phyloP scores from a whole-genome alignment of 2,329 filamentous ascomycete species.

The Neofusicoccum parvum region DNA sequence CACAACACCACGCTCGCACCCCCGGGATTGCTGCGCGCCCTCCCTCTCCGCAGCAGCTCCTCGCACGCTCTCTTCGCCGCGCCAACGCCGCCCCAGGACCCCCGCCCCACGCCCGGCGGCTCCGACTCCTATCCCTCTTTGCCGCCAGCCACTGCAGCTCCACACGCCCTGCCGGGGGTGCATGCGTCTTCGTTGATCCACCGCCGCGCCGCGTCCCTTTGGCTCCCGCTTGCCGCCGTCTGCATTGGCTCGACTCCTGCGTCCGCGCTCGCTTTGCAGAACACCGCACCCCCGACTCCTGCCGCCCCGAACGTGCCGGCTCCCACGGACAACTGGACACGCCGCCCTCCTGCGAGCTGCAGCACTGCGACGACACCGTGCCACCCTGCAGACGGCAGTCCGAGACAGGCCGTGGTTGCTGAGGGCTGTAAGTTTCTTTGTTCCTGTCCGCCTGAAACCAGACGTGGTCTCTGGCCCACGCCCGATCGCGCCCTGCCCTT shows the following conservation, averaged over 20 bases:
- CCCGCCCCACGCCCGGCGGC: constrained; percentile 9
- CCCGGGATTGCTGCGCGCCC: constrained; percentile 15
- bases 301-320: constrained; percentile 13
- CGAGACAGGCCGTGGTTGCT: constrained; percentile 21
- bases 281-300: background rate
- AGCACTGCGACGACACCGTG: constrained; percentile 9
- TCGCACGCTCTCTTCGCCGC: constrained; percentile 13
- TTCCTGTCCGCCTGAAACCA: constrained; percentile 21
- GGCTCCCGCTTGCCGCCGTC: constrained; percentile 15
- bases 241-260: constrained; percentile 10
- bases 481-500: constrained; percentile 15
- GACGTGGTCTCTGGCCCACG: constrained; percentile 12
- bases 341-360: constrained; percentile 10
- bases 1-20: background rate
- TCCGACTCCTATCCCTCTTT: constrained; percentile 21
- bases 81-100: background rate
- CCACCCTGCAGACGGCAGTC: constrained; percentile 18
- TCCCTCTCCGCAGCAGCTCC: constrained; percentile 9
- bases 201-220: constrained; percentile 11
- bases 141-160: constrained; percentile 20
- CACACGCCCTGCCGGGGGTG: constrained; percentile 7
- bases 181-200: constrained; percentile 19
- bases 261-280: constrained; percentile 10
- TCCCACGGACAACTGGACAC: constrained; percentile 14
- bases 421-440: constrained; percentile 23